Evolutionary conservation across 176 grass and related monocot species (phyloP).

Genomic region (Coix lacrymajobi): DNA sequence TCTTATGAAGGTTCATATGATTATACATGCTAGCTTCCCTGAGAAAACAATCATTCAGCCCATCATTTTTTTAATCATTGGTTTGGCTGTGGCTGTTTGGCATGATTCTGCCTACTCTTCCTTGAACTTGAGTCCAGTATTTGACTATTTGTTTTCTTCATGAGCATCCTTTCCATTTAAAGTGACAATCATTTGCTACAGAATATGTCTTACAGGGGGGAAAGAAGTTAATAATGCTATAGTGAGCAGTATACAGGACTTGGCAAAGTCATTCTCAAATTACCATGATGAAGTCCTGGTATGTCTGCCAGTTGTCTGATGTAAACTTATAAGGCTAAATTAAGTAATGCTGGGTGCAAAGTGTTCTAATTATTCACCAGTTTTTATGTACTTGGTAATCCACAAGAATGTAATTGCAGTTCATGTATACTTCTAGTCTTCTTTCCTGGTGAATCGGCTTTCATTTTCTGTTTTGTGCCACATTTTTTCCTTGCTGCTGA

Average conservation of each 20-base stretch:
- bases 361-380: neutral
- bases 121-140: neutral
- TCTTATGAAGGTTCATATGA: neutral
- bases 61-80: neutral
- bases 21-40: neutral
- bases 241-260: constrained; percentile 95
- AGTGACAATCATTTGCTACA: constrained; percentile 41
- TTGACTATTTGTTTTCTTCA: neutral
- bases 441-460: constrained; percentile 1
- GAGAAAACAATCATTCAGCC: neutral
- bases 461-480: constrained; percentile 5
- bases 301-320: constrained; percentile 15
- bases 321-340: neutral
- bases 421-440: constrained; percentile 6
- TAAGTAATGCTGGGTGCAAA: neutral
- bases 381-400: constrained; percentile 2
- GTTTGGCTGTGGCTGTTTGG: neutral
- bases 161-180: constrained; percentile 21
- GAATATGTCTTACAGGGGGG: constrained; percentile 81
- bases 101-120: neutral
- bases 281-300: constrained; percentile 97
- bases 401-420: constrained; percentile 6
- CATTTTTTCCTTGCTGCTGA: constrained; percentile 11
- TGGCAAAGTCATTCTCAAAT: constrained; percentile 79
- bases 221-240: constrained; percentile 96